Conservation (phyloP, 371 early-diverging fungal genomes). For the Apophysomyces elegans region DNA sequence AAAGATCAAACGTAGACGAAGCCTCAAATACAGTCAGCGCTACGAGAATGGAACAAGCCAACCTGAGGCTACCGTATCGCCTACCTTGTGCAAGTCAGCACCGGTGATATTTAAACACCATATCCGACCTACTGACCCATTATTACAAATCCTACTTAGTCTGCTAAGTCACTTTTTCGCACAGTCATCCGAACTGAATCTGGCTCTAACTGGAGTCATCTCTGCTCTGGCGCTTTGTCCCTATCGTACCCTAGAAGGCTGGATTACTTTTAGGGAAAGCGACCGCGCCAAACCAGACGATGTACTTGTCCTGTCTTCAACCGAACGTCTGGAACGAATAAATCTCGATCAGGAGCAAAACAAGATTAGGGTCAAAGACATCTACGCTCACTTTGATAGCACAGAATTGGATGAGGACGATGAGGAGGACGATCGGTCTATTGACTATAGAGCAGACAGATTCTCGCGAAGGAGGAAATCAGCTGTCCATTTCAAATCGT, state of each 20-base stretch:
- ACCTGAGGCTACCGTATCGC: not conserved
- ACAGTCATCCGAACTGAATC: slow-evolving; percentile 81
- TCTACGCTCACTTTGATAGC: slow-evolving; percentile 32
- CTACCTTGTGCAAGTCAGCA: slow-evolving; percentile 17
- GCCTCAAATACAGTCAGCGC: slow-evolving; percentile 56
- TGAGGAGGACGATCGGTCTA: slow-evolving; percentile 39
- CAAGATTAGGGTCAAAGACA: slow-evolving; percentile 24
- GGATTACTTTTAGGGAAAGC: slow-evolving; percentile 67
- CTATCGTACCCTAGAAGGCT: slow-evolving; percentile 67
- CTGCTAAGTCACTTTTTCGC: slow-evolving; percentile 74
- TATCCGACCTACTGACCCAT: slow-evolving; percentile 59
- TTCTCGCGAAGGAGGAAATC: slow-evolving; percentile 25
- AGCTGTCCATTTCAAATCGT: slow-evolving; percentile 43
- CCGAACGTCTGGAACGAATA: slow-evolving; percentile 7
- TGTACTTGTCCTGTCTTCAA: slow-evolving; percentile 31
- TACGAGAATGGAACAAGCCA: slow-evolving; percentile 16
- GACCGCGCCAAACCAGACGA: slow-evolving; percentile 40
- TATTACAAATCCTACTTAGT: slow-evolving; percentile 61
- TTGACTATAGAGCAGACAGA: slow-evolving; percentile 35
- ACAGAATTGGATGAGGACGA: slow-evolving; percentile 28
- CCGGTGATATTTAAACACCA: slow-evolving; percentile 42
- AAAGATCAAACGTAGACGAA: slow-evolving; percentile 33
- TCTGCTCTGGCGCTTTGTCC: slow-evolving; percentile 76
- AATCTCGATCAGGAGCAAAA: slow-evolving; percentile 14
- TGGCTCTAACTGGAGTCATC: slow-evolving; percentile 85